Base-by-base conservation (phyloP, 2,329 filamentous ascomycete genomes). In the Cadophora gregata region DNA sequence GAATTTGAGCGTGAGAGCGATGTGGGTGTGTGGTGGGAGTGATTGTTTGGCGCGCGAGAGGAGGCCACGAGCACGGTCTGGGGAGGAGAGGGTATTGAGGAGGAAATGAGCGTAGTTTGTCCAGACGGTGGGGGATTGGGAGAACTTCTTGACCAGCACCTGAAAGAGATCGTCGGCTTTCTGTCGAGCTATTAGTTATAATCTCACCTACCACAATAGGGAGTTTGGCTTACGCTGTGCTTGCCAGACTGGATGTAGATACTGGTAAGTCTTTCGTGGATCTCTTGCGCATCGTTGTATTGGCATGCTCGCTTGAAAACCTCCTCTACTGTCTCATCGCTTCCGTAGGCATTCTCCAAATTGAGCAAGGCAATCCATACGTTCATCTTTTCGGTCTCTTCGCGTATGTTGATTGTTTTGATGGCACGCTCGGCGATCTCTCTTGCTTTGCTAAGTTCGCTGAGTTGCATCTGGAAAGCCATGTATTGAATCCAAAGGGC, bases 401-500 rank as follows among this genome's bases (percentile, higher is more conserved):
- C 93, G 29, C 92, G 88, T 68, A 96, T 93, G 79, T 93, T 92
- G 81, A 99, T 98, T 19, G 91, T 96, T 76, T 90, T 90, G 70
- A 98, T 86, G 21, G 96, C 96, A 68, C 96, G 91, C 80, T 97
- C 92, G 1, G 93, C 94, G 67, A 97, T 90, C 71, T 95, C 91
- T 59, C 95, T 89, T 14, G 96, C 94, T 79, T 93, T 96, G 68
- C 90, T 88, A 24, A 96, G 84, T 80, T 99, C 96, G 76, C 93
- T 93, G 62, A 97, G 87, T 77, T 97, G 91, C 79, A 97, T 90
- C 80, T 98, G 93, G 85, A 97, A 97, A n/a, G 94, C 93, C 93
- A 99, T 98, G 81, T 99, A 99, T 71, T 93, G 88, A 63, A 97
- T 92, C 96, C 96, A 99, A 31, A 98, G 86, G 69, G 90, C 84